phyloP scores from a whole-genome alignment of 2,329 filamentous ascomycete genomes.

The Piedraia hortae region DNA sequence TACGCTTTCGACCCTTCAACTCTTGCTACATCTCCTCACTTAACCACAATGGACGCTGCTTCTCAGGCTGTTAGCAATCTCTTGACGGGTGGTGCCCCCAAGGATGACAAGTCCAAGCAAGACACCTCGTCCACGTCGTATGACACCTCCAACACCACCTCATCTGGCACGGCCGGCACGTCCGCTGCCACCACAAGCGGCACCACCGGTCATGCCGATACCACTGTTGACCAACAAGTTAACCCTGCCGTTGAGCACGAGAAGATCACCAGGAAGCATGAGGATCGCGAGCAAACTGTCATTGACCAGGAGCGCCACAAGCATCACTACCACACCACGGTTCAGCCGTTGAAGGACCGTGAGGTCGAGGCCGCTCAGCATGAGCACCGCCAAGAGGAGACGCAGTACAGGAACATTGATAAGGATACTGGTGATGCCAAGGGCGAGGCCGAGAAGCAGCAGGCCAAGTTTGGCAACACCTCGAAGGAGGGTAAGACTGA shows the following conservation, averaged over 20 bases:
- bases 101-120: not conserved
- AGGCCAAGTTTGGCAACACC: constrained; percentile 4
- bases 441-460: constrained; percentile 4
- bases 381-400: constrained; percentile 4
- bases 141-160: constrained; percentile 1
- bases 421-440: constrained; percentile 6
- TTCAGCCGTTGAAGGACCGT: constrained; percentile 6
- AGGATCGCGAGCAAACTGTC: constrained; percentile 3
- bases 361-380: constrained; percentile 5
- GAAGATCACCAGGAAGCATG: constrained; percentile 2
- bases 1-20: too few species aligned
- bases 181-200: constrained; percentile 1
- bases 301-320: constrained; percentile 5
- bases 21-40: too few species aligned
- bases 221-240: constrained; percentile 4
- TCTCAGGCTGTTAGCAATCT: constrained; percentile 2
- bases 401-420: constrained; percentile 4
- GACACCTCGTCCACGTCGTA: constrained; percentile 1
- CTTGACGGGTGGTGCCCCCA: constrained; percentile 1
- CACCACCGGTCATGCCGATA: constrained; percentile 3
- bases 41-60: constrained; percentile 2
- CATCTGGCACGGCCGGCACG: constrained; percentile 1
- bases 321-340: constrained; percentile 9
- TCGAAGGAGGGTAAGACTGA: constrained; percentile 3
- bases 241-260: constrained; percentile 7